A percentile compares a stretch with the other conserved stretches of the same genome.
These are phyloP conservation scores for Lepidium africanum DNA, from an alignment of 345 rosid species.

Conservation along the genomic window DNA sequence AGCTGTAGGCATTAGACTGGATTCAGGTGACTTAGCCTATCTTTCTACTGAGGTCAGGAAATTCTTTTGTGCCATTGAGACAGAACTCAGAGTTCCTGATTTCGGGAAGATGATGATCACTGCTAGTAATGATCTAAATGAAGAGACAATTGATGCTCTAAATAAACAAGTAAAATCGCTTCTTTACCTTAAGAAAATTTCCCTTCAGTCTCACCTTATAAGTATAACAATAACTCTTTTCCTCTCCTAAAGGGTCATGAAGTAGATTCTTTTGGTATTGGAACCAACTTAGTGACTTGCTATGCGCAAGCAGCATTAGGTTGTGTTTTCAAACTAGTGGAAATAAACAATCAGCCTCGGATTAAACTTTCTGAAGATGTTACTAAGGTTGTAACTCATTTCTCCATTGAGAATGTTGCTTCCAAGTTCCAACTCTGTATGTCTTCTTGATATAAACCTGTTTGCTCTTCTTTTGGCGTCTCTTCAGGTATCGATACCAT, in stretches of 20 bases:
- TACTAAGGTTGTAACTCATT: conserved; percentile 51
- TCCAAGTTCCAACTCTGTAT: neutral
- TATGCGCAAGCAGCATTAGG: conserved; percentile 93
- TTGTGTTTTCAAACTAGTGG: conserved; percentile 97
- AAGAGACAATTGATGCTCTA: conserved; percentile 91
- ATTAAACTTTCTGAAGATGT: conserved; percentile 99
- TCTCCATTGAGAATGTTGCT: neutral
- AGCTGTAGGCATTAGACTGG: conserved; percentile 86
- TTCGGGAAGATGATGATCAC: conserved; percentile 76
- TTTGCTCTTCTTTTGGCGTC: neutral
- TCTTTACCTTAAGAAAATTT: neutral
- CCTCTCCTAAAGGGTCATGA: conserved; percentile 64
- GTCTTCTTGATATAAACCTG: neutral
- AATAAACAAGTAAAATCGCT: conserved; percentile 68
- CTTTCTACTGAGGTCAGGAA: conserved; percentile 70
- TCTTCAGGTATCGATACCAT: conserved; percentile 84
- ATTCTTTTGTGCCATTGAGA: conserved; percentile 59
- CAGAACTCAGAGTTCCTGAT: conserved; percentile 52
- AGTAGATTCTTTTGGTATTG: conserved; percentile 86
- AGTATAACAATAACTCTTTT: neutral
- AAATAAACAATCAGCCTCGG: conserved; percentile 83
- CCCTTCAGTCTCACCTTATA: neutral
- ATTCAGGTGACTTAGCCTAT: conserved; percentile 95
- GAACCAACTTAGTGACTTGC: conserved; percentile 92
- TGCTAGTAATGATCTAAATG: conserved; percentile 94